Evolutionary conservation across 2,329 filamentous ascomycete species (phyloP).

Genomic region (Fusarium redolens): DNA sequence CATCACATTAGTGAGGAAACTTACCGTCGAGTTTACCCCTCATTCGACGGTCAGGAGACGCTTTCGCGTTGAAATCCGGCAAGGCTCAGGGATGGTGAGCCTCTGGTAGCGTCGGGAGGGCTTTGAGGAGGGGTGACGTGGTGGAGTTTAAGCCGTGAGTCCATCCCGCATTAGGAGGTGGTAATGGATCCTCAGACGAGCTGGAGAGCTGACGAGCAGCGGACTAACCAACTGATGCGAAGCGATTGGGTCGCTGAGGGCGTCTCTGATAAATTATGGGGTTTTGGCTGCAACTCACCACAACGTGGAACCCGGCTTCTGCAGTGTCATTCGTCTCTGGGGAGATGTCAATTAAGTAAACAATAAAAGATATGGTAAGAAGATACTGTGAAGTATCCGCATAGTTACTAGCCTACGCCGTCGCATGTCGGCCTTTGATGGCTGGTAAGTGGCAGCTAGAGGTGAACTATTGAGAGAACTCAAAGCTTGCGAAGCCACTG

Average conservation of each 20-base stretch:
- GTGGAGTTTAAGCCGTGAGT: constrained; percentile 39
- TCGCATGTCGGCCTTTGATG: constrained; percentile 14
- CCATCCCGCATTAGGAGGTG: constrained; percentile 43
- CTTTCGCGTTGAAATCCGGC: constrained; percentile 20
- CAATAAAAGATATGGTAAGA: constrained; percentile 19
- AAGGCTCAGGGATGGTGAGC: constrained; percentile 25
- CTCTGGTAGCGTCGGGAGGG: constrained; percentile 16
- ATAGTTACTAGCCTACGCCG: not conserved
- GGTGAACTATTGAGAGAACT: not conserved
- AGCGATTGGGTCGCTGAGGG: constrained; percentile 39
- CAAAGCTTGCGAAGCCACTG: constrained; percentile 2
- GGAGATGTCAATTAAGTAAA: constrained; percentile 33
- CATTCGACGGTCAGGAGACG: constrained; percentile 42
- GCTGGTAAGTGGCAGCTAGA: constrained; percentile 19
- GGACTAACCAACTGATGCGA: constrained; percentile 33
- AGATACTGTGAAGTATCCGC: not conserved
- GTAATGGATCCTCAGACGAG: constrained; percentile 29
- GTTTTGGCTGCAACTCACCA: constrained; percentile 36
- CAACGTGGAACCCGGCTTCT: constrained; percentile 31
- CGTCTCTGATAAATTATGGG: constrained; percentile 43
- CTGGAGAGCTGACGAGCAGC: constrained; percentile 37
- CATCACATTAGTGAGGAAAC: constrained; percentile 23
- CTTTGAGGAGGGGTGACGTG: constrained; percentile 39
- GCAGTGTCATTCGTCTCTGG: constrained; percentile 39
- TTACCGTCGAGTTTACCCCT: constrained; percentile 42